Conservation (phyloP, 176 grass and related monocot genomes). For the Carex parvula region DNA sequence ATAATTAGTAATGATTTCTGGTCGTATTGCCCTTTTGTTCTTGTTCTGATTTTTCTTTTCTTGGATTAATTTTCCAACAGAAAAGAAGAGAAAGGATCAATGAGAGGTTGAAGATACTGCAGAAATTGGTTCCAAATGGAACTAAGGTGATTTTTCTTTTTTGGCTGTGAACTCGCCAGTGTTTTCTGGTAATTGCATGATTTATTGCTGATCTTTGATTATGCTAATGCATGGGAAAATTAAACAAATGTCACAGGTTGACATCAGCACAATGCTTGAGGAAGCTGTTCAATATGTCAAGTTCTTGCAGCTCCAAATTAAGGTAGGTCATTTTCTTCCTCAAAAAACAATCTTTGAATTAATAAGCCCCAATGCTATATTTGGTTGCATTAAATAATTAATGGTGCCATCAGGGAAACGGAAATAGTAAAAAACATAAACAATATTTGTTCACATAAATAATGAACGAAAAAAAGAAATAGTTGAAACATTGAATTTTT, state of each 20-base stretch:
- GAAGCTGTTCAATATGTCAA: slow-evolving; percentile 81
- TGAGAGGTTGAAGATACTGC: slow-evolving; percentile 70
- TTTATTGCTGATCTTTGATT: background rate
- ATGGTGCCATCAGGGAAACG: background rate
- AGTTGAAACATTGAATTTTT: slow-evolving; percentile 8
- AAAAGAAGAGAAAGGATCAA: slow-evolving; percentile 94
- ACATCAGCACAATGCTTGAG: slow-evolving; percentile 87
- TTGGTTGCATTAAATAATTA: background rate
- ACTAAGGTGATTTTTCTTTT: slow-evolving; percentile 53
- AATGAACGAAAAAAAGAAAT: background rate
- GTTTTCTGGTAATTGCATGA: slow-evolving; percentile 4
- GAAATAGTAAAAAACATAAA: background rate
- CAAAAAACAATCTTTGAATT: background rate
- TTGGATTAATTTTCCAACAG: slow-evolving; percentile 35
- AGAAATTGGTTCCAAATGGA: slow-evolving; percentile 78
- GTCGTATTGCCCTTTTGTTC: background rate
- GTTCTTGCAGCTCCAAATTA: slow-evolving; percentile 81
- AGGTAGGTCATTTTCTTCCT: slow-evolving; percentile 25
- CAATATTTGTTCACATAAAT: background rate
- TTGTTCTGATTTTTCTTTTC: slow-evolving; percentile 22
- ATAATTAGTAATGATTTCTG: background rate
- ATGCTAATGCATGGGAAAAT: background rate
- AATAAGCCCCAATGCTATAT: slow-evolving; percentile 16
- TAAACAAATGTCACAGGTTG: slow-evolving; percentile 43
- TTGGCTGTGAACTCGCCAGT: background rate